phyloP scores from a whole-genome alignment of 805 yeast species.

The Kodamaea jinghongensis region DNA sequence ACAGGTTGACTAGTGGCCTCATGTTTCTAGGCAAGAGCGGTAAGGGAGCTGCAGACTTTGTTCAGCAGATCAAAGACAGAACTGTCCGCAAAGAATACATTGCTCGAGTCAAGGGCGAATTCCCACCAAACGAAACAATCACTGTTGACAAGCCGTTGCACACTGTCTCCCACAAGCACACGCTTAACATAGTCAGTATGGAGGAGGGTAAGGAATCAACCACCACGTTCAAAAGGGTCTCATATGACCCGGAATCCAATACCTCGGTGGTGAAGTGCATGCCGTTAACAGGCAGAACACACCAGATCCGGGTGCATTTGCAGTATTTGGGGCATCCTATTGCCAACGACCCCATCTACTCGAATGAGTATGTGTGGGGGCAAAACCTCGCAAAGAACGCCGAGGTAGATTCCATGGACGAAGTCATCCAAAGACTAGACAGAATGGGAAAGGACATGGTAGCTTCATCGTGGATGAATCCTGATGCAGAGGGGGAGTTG shows the following conservation, averaged over 20 bases:
- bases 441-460: conserved; percentile 67
- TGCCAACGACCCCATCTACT: conserved; percentile 69
- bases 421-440: conserved; percentile 51
- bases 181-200: conserved; percentile 53
- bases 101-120: conserved; percentile 85
- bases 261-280: conserved; percentile 75
- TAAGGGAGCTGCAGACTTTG: conserved; percentile 72
- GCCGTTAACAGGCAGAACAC: conserved; percentile 92
- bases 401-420: conserved; percentile 42
- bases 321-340: conserved; percentile 73
- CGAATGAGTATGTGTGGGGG: conserved; percentile 83
- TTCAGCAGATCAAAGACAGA: conserved; percentile 67
- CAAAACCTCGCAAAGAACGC: conserved; percentile 61
- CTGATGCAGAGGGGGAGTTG: conserved; percentile 61
- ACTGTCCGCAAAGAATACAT: conserved; percentile 78
- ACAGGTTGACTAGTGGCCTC: conserved; percentile 86
- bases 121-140: conserved; percentile 55
- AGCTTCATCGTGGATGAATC: conserved; percentile 68
- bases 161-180: conserved; percentile 72
- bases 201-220: conserved; percentile 65
- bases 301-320: conserved; percentile 90
- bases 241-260: conserved; percentile 57
- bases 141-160: conserved; percentile 64
- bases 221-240: conserved; percentile 64
- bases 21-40: conserved; percentile 88